Evolutionary conservation across 805 yeast species (phyloP).

Genomic region (Jamesozyma rosinii): DNA sequence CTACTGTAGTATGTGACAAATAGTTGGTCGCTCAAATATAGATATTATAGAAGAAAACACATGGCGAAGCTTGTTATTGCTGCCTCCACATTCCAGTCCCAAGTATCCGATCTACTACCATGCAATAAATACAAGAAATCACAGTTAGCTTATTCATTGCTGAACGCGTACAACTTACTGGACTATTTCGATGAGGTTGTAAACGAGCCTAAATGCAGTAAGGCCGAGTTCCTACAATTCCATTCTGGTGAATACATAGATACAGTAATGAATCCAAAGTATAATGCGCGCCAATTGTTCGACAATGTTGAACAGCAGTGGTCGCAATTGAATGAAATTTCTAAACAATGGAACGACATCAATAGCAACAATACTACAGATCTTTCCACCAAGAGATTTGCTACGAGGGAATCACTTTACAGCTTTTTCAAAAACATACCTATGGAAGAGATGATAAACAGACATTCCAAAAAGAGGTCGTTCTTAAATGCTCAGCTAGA

Average conservation of each 20-base stretch:
- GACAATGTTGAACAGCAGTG: constrained; percentile 13
- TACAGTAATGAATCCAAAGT: constrained; percentile 28
- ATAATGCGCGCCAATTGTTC: constrained; percentile 15
- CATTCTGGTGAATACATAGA: constrained; percentile 41
- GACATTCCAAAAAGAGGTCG: neutral
- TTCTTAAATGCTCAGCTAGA: neutral
- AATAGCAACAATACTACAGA: neutral
- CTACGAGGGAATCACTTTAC: constrained; percentile 10
- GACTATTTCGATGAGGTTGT: constrained; percentile 19
- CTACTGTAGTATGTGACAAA: too few species aligned
- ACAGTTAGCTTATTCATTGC: constrained; percentile 18
- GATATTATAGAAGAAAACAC: too few species aligned
- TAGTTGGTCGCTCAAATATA: too few species aligned
- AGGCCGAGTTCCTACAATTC: constrained; percentile 37
- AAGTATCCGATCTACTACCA: constrained; percentile 28
- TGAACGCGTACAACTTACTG: constrained; percentile 18
- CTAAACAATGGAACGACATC: constrained; percentile 9
- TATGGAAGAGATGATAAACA: neutral
- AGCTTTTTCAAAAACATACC: constrained; percentile 6
- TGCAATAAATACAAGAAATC: constrained; percentile 24
- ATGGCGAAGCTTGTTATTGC: constrained; percentile 21
- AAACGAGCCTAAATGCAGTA: constrained; percentile 12
- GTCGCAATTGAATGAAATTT: constrained; percentile 11
- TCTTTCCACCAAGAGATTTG: constrained; percentile 3
- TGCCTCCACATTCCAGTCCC: constrained; percentile 24